Evolutionary conservation across 1,139 yeast species (phyloP).

Genomic region (Taphrina pruni): DNA sequence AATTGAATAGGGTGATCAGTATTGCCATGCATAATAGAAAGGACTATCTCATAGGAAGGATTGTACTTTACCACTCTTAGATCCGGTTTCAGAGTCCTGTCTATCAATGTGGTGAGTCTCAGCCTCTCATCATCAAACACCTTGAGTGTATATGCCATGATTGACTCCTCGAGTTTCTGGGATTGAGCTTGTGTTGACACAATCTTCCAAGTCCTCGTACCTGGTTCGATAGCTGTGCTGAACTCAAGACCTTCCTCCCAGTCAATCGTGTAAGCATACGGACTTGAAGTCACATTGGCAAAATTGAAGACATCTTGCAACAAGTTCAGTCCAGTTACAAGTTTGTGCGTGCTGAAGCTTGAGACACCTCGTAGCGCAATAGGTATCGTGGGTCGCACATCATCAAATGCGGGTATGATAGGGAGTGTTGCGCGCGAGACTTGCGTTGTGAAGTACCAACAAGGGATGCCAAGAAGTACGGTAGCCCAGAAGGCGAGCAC

Average conservation of each 20-base stretch:
- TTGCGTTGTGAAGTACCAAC: slow-evolving; percentile 73
- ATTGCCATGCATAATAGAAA: slow-evolving; percentile 67
- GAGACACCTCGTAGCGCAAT: slow-evolving; percentile 51
- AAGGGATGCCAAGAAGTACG: slow-evolving; percentile 69
- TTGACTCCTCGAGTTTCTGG: slow-evolving; percentile 27
- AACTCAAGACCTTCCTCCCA: slow-evolving; percentile 6
- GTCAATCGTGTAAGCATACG: slow-evolving; percentile 10
- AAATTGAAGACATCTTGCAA: slow-evolving; percentile 45
- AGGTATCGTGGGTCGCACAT: slow-evolving; percentile 16
- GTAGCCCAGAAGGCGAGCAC: slow-evolving; percentile 49
- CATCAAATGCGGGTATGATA: slow-evolving; percentile 47
- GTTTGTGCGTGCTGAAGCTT: slow-evolving; percentile 64
- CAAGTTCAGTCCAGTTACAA: slow-evolving; percentile 50
- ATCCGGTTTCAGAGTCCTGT: slow-evolving; percentile 7
- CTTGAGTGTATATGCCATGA: slow-evolving; percentile 7
- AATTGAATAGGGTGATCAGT: slow-evolving; percentile 56
- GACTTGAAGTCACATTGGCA: slow-evolving; percentile 55
- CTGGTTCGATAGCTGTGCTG: not conserved
- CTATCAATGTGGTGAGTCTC: not conserved
- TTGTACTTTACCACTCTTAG: slow-evolving; percentile 54
- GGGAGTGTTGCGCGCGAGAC: slow-evolving; percentile 80
- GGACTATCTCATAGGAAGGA: slow-evolving; percentile 68
- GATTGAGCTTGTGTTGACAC: slow-evolving; percentile 51
- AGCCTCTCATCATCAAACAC: slow-evolving; percentile 16
- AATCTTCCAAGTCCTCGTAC: slow-evolving; percentile 55